Base-by-base conservation (phyloP, 768 basidiomycete genomes). In the Lepiota subincarnata region DNA sequence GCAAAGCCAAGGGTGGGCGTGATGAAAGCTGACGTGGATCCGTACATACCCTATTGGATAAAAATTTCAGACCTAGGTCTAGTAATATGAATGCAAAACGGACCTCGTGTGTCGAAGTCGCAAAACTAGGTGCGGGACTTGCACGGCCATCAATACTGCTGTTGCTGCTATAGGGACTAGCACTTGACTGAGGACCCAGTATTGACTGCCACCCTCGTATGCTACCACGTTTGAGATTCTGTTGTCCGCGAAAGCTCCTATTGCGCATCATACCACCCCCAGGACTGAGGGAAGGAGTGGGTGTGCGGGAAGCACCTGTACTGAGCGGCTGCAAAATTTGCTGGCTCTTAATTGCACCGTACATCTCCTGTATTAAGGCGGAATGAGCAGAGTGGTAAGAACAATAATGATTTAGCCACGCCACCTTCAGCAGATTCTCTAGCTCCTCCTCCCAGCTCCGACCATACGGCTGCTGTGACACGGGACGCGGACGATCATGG, bases 121-220 rank as follows among this genome's bases (percentile, higher is more conserved):
- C 87, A 64, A 88, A 93, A 67, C 93, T 97, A 1, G 95, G 94
- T 3, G 95, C 90, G 5, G 96, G 97, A 65, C 94, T 97, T n/a
- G 86, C 78, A 19, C 93, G 81, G 1, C 96, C 93, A 62, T 95
- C 91, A 54, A 87, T 80, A 59, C 83, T 88, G 66, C 84, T 86
- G 60, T 83, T 87, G 60, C 87, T 90, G 61, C 89, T 90, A 62
- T 92, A 93, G 6, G 91, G 90, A 63, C 88, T 92, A 47, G 73
- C 68, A n/a, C 79, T 78, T n/a, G 74, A 64, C 55, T 82, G 87
- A 14, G 79, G 70, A 42, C 76, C 78, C 12, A 95, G 72, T 52
- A 98, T 85, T 4, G 88, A 84, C 54, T 90, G 89, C 46, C 93
- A 71, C 0, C 95, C 93, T 16, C 94, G 82, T 42, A 98, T 89